These are phyloP conservation scores for Colletotrichum salicis DNA, from an alignment of 2,329 filamentous ascomycete species.

Conservation along the genomic window DNA sequence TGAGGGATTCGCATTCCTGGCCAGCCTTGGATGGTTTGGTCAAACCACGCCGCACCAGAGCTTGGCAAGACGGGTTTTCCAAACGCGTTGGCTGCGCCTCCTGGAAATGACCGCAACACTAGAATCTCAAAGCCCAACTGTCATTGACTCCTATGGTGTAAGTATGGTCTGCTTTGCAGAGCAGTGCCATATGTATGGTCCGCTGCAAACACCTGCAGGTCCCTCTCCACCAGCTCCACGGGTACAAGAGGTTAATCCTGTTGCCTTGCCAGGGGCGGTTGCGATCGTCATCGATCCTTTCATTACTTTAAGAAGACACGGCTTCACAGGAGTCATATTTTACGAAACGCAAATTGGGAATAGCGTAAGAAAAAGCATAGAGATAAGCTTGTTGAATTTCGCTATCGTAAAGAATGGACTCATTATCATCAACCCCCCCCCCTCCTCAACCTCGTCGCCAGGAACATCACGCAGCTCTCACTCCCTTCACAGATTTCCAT, in stretches of 20 bases:
- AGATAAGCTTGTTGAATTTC: neutral
- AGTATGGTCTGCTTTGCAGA: too few species aligned
- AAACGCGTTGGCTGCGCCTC: neutral
- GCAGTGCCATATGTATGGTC: neutral
- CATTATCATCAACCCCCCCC: neutral
- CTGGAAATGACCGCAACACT: neutral
- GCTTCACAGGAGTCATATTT: too few species aligned
- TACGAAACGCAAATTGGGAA: neutral
- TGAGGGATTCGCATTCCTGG: slow-evolving; percentile 16
- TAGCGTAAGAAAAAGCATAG: neutral
- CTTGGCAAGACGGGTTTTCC: neutral
- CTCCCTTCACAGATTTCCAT: slow-evolving; percentile 24
- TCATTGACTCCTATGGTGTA: neutral
- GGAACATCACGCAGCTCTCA: neutral
- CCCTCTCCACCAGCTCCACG: neutral
- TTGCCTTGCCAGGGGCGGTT: neutral
- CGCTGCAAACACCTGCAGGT: neutral
- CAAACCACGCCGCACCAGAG: neutral
- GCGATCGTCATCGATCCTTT: neutral
- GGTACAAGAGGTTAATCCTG: neutral
- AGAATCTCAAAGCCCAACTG: neutral
- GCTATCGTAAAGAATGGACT: neutral
- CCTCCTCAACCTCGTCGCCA: neutral
- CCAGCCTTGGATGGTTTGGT: neutral
- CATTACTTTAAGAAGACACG: neutral